Conservation (phyloP, 176 grass and related monocot genomes). For the Leersia perrieri region DNA sequence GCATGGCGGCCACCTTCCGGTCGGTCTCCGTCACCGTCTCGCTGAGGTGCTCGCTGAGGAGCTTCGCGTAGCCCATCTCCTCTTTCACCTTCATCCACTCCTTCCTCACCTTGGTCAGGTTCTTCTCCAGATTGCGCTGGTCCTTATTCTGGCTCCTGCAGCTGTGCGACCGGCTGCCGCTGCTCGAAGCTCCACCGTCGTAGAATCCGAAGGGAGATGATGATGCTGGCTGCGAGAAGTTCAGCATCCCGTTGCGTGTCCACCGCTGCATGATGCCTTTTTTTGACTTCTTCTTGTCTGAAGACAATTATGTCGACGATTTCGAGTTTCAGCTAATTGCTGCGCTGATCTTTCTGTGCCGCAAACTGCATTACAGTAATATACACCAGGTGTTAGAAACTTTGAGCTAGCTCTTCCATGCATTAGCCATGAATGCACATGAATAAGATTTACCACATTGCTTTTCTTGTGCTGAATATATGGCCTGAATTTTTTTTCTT, state of each 20-base stretch:
- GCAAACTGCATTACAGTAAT: neutral
- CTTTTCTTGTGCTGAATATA: neutral
- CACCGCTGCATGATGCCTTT: slow-evolving; percentile 42
- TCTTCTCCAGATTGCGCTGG: slow-evolving; percentile 51
- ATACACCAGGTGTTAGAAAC: neutral
- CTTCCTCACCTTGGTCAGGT: slow-evolving; percentile 62
- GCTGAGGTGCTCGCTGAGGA: slow-evolving; percentile 59
- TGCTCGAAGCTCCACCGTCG: slow-evolving; percentile 16
- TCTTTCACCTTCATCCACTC: slow-evolving; percentile 78
- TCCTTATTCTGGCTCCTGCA: slow-evolving; percentile 44
- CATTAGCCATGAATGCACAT: neutral
- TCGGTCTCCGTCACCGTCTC: slow-evolving; percentile 58
- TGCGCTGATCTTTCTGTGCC: neutral
- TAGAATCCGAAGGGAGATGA: slow-evolving; percentile 32
- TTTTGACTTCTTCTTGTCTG: neutral
- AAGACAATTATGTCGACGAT: neutral
- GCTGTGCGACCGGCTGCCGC: slow-evolving; percentile 16
- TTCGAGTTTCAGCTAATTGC: neutral
- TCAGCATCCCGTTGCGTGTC: slow-evolving; percentile 54
- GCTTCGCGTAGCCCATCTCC: slow-evolving; percentile 66
- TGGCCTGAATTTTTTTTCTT: neutral
- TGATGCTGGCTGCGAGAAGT: slow-evolving; percentile 46
- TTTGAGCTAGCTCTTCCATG: neutral
- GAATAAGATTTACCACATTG: neutral
- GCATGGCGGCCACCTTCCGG: slow-evolving; percentile 58